Evolutionary conservation across 305 asterid species (phyloP), one percentile per base, ranked within the genome.

Genomic region (Fraxinus xanthoxyloides): DNA sequence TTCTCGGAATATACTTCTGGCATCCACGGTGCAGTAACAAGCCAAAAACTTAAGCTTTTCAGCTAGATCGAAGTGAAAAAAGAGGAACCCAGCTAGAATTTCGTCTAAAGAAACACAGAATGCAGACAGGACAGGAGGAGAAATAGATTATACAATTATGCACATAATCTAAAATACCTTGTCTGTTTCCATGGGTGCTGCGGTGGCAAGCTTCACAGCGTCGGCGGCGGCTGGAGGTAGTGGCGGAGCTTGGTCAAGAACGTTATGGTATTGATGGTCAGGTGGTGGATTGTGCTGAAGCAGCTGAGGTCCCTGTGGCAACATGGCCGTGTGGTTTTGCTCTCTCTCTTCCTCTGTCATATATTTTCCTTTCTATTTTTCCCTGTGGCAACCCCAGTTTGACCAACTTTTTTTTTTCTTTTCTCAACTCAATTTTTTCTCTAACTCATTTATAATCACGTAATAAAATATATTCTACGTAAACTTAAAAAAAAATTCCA

Each of bases 231-330:
- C 51, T 12, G 54, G n/a, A 43, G n/a, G 73, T 1, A 76, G 84
- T 28, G 80, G 83, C 59, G 86, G 80, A 63, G 81, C 84, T 85
- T 88, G 88, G 87, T 88, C 87, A 81, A 87, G 79, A 75, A 48
- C 78, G 76, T 82, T 17, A 51, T 51, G 87, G 81, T 86, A 87
- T 83, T 87, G 91, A 48, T 84, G 91, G 87, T 88, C 87, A 77
- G 90, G 81, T 81, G 89, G 89, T 85, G 86, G 89, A 84, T 84
- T 87, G 84, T 84, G 91, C 83, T 78, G 88, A 75, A 87, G 91
- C 78, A 85, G 92, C 84, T 88, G 90, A 87, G 97, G 93, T 82
- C 91, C 97, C 91, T 86, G 80, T 84, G 96, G 94, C 93, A 91
- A 85, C 91, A 92, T 92, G 80, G 94, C 97, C 95, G 91, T 93